A percentile compares a stretch with the other conserved stretches of the same genome.
Conservation (phyloP, 2,329 filamentous ascomycete species). For the Sclerotinia sclerotiorum region DNA sequence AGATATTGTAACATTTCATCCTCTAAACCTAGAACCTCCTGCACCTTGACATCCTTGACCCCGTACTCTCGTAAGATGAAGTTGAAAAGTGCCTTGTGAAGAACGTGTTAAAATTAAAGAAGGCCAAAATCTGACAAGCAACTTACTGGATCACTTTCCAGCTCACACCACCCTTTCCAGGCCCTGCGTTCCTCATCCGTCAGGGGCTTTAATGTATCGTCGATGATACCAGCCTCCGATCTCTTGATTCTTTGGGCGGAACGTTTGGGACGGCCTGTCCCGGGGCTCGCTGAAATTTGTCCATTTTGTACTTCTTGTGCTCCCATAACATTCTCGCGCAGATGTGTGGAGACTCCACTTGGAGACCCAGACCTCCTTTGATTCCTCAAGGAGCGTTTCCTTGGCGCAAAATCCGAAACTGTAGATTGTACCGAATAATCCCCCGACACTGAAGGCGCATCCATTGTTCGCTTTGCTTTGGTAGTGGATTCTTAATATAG, state of each 20-base stretch:
- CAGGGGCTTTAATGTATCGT: slow-evolving; percentile 47
- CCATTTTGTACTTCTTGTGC: neutral
- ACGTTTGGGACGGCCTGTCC: slow-evolving; percentile 1
- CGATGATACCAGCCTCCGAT: slow-evolving; percentile 18
- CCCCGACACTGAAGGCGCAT: neutral
- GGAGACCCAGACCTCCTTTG: slow-evolving; percentile 9
- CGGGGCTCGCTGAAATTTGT: neutral
- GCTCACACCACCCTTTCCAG: slow-evolving; percentile 76
- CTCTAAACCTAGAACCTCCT: slow-evolving; percentile 75
- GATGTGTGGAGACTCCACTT: slow-evolving; percentile 8
- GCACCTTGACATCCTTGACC: slow-evolving; percentile 68
- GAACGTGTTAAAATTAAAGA: neutral
- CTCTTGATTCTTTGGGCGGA: neutral
- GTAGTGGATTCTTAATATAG: neutral
- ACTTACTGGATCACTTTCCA: slow-evolving; percentile 84
- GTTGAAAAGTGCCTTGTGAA: slow-evolving; percentile 75
- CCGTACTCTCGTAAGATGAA: slow-evolving; percentile 78
- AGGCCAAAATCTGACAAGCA: neutral
- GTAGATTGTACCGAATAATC: neutral
- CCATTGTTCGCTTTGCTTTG: slow-evolving; percentile 1
- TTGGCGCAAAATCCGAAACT: slow-evolving; percentile 5
- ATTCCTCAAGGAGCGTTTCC: slow-evolving; percentile 16
- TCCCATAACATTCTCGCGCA: neutral
- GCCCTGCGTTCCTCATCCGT: slow-evolving; percentile 53
- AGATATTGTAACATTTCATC: slow-evolving; percentile 61